Evolutionary conservation across 2,329 filamentous ascomycete species (phyloP).

Genomic region (Cladorrhinum sp.): DNA sequence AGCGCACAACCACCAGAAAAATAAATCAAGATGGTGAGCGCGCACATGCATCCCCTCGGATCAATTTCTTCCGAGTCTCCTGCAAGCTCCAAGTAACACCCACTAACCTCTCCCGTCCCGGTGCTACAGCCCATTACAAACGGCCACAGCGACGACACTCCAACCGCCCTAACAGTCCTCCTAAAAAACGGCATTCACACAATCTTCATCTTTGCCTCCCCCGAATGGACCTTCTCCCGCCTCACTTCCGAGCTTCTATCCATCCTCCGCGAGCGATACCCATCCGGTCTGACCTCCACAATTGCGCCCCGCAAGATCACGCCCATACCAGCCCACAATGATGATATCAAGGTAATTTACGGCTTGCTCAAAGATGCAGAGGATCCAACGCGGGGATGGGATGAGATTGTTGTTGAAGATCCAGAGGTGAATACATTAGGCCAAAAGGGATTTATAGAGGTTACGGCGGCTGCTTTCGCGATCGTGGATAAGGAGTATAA

Average conservation of each 20-base stretch:
- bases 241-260: conserved; percentile 58
- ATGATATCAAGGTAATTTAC: conserved; percentile 44
- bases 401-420: conserved; percentile 39
- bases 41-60: not conserved
- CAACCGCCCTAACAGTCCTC: conserved; percentile 55
- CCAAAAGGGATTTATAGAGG: conserved; percentile 45
- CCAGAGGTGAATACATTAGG: conserved; percentile 37
- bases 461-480: conserved; percentile 49
- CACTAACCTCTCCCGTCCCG: not conserved
- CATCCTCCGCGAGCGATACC: conserved; percentile 56
- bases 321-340: conserved; percentile 40
- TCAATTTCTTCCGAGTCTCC: no score
- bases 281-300: conserved; percentile 47
- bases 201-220: conserved; percentile 64
- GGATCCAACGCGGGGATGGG: conserved; percentile 51
- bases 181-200: conserved; percentile 73
- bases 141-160: conserved; percentile 38
- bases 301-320: conserved; percentile 34
- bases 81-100: no score
- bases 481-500: conserved; percentile 39
- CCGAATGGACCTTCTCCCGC: conserved; percentile 53
- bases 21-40: not conserved
- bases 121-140: not conserved
- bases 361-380: conserved; percentile 43
- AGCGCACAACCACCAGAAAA: not conserved